phyloP scores from a whole-genome alignment of 1,139 yeast genomes.

The Blastobotrys malaysiensis region DNA sequence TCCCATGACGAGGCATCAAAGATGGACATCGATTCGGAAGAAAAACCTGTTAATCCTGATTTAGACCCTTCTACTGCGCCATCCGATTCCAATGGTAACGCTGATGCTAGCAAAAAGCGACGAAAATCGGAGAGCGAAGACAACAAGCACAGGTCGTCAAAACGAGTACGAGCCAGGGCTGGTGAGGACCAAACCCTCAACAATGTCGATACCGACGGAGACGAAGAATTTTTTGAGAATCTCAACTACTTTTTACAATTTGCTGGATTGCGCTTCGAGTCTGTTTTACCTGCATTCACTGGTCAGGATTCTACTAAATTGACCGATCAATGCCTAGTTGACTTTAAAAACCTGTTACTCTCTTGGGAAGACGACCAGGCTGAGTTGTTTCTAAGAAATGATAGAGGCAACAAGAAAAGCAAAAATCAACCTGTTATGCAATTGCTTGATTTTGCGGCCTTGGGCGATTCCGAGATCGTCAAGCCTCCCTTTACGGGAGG shows the following conservation, averaged over 20 bases:
- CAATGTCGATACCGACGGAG: slow-evolving; percentile 24
- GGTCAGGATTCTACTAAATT: slow-evolving; percentile 18
- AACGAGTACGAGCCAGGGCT: slow-evolving; percentile 27
- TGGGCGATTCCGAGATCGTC: slow-evolving; percentile 25
- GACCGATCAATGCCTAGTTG: slow-evolving; percentile 29
- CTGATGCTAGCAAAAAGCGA: slow-evolving; percentile 2
- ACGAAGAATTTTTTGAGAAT: slow-evolving; percentile 30
- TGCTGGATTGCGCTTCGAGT: slow-evolving; percentile 20
- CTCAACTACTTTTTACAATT: slow-evolving; percentile 24
- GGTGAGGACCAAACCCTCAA: slow-evolving; percentile 33
- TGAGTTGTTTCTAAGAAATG: slow-evolving; percentile 22
- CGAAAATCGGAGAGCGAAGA: slow-evolving; percentile 9
- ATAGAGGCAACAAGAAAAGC: slow-evolving; percentile 14
- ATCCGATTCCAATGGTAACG: neutral
- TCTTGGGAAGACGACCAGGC: slow-evolving; percentile 41
- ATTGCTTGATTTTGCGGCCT: slow-evolving; percentile 35
- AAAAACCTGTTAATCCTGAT: neutral
- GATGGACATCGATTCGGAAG: neutral
- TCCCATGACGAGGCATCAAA: neutral
- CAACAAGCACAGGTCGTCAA: slow-evolving; percentile 19
- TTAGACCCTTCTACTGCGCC: neutral
- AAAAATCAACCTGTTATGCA: slow-evolving; percentile 34
- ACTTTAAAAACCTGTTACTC: slow-evolving; percentile 37
- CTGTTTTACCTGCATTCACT: slow-evolving; percentile 23
- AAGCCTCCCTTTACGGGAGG: slow-evolving; percentile 16